These are phyloP conservation scores for Rhizophora mangle DNA, from an alignment of 345 rosid genomes.

Conservation along the genomic window DNA sequence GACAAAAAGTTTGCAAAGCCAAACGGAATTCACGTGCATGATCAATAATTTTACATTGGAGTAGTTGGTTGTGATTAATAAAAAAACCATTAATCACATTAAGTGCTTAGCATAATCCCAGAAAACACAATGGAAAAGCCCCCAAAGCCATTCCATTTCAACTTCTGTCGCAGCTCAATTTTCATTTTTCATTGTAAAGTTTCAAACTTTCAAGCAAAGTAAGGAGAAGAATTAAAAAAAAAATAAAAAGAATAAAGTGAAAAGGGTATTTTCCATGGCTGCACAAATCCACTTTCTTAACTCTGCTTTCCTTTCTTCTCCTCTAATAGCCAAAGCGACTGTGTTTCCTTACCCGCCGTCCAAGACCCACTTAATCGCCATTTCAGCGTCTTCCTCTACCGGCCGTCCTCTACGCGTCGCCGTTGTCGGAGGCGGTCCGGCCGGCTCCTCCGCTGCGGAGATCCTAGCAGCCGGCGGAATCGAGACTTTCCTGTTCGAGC, in stretches of 20 bases:
- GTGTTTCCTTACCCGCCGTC: background rate
- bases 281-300: background rate
- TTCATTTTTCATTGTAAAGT: background rate
- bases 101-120: background rate
- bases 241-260: background rate
- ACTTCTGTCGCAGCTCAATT: background rate
- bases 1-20: too few species aligned
- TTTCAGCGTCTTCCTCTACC: slow-evolving; percentile 25
- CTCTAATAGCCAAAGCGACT: slow-evolving; percentile 12
- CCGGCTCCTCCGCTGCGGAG: slow-evolving; percentile 64
- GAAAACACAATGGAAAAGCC: background rate
- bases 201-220: background rate
- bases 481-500: slow-evolving; percentile 67
- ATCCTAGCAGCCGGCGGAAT: slow-evolving; percentile 49
- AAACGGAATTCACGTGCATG: too few species aligned
- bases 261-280: background rate
- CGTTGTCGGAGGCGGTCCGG: slow-evolving; percentile 61
- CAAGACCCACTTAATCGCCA: slow-evolving; percentile 8
- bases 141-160: background rate
- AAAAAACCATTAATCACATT: too few species aligned
- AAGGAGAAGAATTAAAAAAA: background rate
- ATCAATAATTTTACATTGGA: too few species aligned
- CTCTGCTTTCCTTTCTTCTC: slow-evolving; percentile 1
- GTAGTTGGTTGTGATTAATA: too few species aligned
- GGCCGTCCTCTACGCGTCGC: slow-evolving; percentile 57